Conservation (phyloP, 495 filamentous ascomycete species). For the Penicillium angulare region DNA sequence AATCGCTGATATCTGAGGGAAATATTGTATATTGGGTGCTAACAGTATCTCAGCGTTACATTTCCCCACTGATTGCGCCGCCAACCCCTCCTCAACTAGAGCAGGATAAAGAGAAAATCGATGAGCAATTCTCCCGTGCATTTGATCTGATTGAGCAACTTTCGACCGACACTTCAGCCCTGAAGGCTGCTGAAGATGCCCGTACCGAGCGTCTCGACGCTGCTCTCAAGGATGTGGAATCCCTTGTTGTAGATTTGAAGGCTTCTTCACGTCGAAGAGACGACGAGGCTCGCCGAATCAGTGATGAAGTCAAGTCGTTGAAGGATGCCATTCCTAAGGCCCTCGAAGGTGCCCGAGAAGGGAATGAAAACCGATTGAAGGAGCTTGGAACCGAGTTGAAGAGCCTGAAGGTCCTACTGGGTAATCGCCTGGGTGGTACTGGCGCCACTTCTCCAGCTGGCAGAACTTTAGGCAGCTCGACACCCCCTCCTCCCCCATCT, state of each 20-base stretch:
- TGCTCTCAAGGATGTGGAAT: slow-evolving; percentile 80
- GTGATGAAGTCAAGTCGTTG: slow-evolving; percentile 81
- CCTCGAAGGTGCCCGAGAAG: slow-evolving; percentile 80
- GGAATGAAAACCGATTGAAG: slow-evolving; percentile 73
- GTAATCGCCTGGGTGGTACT: slow-evolving; percentile 67
- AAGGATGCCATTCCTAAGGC: slow-evolving; percentile 85
- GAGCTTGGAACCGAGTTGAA: slow-evolving; percentile 87
- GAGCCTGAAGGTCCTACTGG: slow-evolving; percentile 85
- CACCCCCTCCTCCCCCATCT: slow-evolving; percentile 19
- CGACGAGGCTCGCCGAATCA: slow-evolving; percentile 77
- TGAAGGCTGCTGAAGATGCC: slow-evolving; percentile 81
- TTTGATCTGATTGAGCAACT: slow-evolving; percentile 92
- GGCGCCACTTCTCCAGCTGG: slow-evolving; percentile 36
- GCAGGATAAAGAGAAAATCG: slow-evolving; percentile 87
- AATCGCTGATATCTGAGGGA: no score
- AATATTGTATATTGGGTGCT: slow-evolving; percentile 1
- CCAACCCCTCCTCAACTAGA: slow-evolving; percentile 91
- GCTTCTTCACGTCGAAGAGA: slow-evolving; percentile 73
- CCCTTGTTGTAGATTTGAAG: slow-evolving; percentile 77
- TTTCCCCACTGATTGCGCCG: slow-evolving; percentile 84
- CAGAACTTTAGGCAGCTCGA: slow-evolving; percentile 27
- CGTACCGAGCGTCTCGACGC: slow-evolving; percentile 83
- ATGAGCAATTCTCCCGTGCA: slow-evolving; percentile 86
- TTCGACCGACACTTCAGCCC: slow-evolving; percentile 77
- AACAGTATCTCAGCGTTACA: slow-evolving; percentile 64